phyloP scores from a whole-genome alignment of 805 yeast genomes.

The Barnettozyma siamensis region DNA sequence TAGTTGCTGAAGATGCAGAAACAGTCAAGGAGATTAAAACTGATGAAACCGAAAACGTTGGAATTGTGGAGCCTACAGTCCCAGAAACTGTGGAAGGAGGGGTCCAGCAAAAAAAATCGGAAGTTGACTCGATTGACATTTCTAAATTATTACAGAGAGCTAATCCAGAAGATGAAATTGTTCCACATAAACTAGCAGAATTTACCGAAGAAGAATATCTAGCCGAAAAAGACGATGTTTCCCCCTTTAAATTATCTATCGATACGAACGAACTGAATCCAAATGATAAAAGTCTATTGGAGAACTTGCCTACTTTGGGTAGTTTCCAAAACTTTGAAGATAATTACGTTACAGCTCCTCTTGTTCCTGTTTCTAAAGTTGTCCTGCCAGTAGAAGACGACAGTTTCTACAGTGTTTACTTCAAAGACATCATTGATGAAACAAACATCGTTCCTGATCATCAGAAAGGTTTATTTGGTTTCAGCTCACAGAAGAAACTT shows the following conservation, averaged over 20 bases:
- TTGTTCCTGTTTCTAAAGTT: constrained; percentile 60
- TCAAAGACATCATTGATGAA: constrained; percentile 42
- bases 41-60: neutral
- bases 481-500: constrained; percentile 42
- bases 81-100: neutral
- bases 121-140: constrained; percentile 32
- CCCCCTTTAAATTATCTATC: constrained; percentile 30
- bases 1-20: constrained; percentile 3
- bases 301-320: constrained; percentile 28
- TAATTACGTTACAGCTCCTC: constrained; percentile 26
- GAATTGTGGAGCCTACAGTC: neutral
- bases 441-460: constrained; percentile 33
- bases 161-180: constrained; percentile 30
- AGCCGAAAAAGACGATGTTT: constrained; percentile 6
- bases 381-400: constrained; percentile 61
- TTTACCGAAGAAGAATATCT: constrained; percentile 26
- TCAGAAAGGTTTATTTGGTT: constrained; percentile 52
- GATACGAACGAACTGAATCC: constrained; percentile 27
- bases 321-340: constrained; percentile 27
- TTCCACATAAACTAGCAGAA: constrained; percentile 26
- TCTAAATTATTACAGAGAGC: constrained; percentile 28
- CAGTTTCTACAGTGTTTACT: constrained; percentile 53
- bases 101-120: neutral
- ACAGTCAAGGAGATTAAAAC: too few species aligned
- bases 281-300: constrained; percentile 30